Base-by-base conservation (phyloP, 78 protist genomes). In the Monocercomonoides exilis region DNA sequence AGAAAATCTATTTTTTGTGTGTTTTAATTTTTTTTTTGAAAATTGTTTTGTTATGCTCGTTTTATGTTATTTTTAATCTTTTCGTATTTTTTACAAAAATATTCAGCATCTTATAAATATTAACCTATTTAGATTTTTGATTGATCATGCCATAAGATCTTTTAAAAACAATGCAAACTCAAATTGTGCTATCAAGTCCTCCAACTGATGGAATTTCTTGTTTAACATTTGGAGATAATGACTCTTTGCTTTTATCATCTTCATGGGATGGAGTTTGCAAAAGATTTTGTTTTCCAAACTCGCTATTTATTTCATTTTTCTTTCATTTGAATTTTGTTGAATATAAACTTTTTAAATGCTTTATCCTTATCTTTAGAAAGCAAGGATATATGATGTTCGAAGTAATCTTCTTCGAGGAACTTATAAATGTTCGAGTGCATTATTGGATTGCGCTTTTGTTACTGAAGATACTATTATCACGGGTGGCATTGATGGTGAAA, bases 221-320 rank as follows among this genome's bases (percentile, higher is more conserved):
- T 3, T 2, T 87, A 2, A 80, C 77, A 85, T 90, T 90, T 11
- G 87, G 89, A 3, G 77, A 81, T 6, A 21, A 1, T 1, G 79
- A 79, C 43, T 80, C 85, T 80, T 21, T 86, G 2, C 35, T 90
- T 0, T 89, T 90, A 43, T 88, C 84, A 0, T 90, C 92, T 6
- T 90, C 92, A 36, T 90, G 92, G 92, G 89, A 70, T 64, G 1
- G 82, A 33, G 90, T 44, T 33, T 36, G 70, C 5, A 5, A 32
- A 32, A 41, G 34, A 32, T 44, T 29, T 80, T 80, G 29, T 29
- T 29, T 29, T 33, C 45, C 82, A n/a, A n/a, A n/a, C n/a, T n/a
- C n/a, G n/a, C n/a, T n/a, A n/a, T n/a, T n/a, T n/a, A 6, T 46
- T 3, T 46, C 4, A 2, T 2, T 46, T 4, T 43, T 80, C 29